Evolutionary conservation across 495 filamentous ascomycete genomes (phyloP).

Genomic region (Acidiella bohemica): DNA sequence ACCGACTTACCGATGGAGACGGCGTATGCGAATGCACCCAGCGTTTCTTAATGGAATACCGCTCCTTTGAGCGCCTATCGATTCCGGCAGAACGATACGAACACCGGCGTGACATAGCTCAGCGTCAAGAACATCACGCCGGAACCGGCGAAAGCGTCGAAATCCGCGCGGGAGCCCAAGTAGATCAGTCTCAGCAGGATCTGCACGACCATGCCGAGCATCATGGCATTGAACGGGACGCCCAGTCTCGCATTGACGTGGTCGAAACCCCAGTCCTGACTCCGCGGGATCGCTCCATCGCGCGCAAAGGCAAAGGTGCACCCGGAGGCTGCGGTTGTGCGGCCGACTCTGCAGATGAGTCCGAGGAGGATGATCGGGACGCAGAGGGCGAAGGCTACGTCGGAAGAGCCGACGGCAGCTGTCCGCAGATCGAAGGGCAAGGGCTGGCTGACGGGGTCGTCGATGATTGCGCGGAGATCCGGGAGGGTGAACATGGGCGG

Average conservation of each 20-base stretch:
- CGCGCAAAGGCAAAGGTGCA: slow-evolving; percentile 44
- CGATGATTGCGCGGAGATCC: slow-evolving; percentile 31
- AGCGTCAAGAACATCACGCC: slow-evolving; percentile 47
- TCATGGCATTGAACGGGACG: slow-evolving; percentile 38
- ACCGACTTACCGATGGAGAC: not conserved
- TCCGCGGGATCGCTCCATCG: not conserved
- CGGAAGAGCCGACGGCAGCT: slow-evolving; percentile 36
- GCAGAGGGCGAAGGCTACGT: slow-evolving; percentile 34
- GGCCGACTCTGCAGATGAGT: slow-evolving; percentile 44
- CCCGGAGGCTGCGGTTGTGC: slow-evolving; percentile 36
- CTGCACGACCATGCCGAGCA: slow-evolving; percentile 36
- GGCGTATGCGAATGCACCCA: not conserved
- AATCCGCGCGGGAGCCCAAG: slow-evolving; percentile 35
- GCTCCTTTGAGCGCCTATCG: not conserved
- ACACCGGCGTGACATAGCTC: slow-evolving; percentile 36
- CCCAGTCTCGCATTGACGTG: slow-evolving; percentile 36
- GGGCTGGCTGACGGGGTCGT: not conserved
- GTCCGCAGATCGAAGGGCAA: slow-evolving; percentile 14
- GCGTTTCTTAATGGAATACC: not conserved
- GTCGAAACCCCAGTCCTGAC: slow-evolving; percentile 48
- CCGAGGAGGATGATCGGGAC: slow-evolving; percentile 35
- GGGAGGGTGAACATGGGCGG: slow-evolving; percentile 38
- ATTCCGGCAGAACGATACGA: slow-evolving; percentile 9
- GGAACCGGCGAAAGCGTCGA: slow-evolving; percentile 49
- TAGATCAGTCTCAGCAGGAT: slow-evolving; percentile 37